Evolutionary conservation across 108 stramenopile species (phyloP).

Genomic region (Nannochloropsis oceanica): DNA sequence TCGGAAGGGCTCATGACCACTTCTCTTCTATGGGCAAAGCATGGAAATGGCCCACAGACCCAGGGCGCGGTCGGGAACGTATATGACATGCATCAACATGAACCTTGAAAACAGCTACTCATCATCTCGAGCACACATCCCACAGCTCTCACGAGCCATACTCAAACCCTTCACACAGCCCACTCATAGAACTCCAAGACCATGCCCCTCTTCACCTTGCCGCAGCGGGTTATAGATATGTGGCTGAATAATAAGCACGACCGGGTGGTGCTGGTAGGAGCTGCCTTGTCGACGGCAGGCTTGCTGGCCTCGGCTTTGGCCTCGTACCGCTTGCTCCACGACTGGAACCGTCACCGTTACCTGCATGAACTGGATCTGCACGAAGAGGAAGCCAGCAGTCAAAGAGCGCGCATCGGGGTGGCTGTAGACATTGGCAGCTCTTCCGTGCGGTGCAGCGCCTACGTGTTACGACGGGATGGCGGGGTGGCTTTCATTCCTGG

Average conservation of each 20-base stretch:
- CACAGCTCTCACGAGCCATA: too few relatives aligned
- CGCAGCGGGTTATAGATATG: background rate
- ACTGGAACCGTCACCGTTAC: background rate
- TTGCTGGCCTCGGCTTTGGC: background rate
- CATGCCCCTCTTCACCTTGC: background rate
- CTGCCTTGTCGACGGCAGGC: background rate
- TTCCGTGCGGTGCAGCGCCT: constrained; percentile 11
- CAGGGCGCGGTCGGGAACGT: too few relatives aligned
- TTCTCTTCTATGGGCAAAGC: too few relatives aligned
- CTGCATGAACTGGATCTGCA: background rate
- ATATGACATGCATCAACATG: too few relatives aligned
- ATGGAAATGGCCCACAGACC: too few relatives aligned
- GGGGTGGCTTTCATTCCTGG: background rate
- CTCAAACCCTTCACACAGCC: too few relatives aligned
- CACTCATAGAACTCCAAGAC: background rate
- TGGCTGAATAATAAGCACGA: background rate
- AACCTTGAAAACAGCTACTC: too few relatives aligned
- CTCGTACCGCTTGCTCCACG: background rate
- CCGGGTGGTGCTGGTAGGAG: background rate
- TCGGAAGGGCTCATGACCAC: too few relatives aligned
- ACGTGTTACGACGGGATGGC: background rate
- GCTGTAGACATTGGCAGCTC: constrained; percentile 16
- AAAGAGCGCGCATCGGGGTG: background rate
- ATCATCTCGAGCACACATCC: too few relatives aligned
- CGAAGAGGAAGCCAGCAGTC: background rate